Percentiles rank a stretch among this genome's conserved stretches.
Conservation (phyloP, 257 asterid species). For the Capsicum pubescens region DNA sequence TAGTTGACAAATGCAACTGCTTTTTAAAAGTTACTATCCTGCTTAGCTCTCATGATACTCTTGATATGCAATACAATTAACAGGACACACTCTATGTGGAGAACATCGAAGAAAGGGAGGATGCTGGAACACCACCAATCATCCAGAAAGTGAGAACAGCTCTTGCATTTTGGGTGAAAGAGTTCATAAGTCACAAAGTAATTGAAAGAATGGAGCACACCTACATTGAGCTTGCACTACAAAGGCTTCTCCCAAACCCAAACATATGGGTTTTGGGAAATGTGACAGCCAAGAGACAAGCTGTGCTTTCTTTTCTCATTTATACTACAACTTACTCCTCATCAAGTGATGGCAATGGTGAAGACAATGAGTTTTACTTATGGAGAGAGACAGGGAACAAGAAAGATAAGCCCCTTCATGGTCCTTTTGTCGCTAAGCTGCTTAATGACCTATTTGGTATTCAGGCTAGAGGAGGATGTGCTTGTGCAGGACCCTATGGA, state of each 20-base stretch:
- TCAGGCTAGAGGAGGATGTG: slow-evolving; percentile 84
- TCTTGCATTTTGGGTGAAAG: slow-evolving; percentile 66
- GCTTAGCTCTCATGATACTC: background rate
- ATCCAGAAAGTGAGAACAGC: slow-evolving; percentile 71
- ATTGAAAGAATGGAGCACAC: slow-evolving; percentile 47
- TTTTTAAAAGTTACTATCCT: background rate
- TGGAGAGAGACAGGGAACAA: slow-evolving; percentile 41
- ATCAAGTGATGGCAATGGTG: slow-evolving; percentile 15
- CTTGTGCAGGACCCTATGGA: slow-evolving; percentile 80
- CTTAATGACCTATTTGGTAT: slow-evolving; percentile 76
- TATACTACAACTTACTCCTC: slow-evolving; percentile 42
- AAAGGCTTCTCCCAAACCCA: slow-evolving; percentile 51
- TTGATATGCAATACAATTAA: background rate
- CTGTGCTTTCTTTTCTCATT: slow-evolving; percentile 63
- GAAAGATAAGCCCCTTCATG: slow-evolving; percentile 57
- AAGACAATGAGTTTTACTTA: slow-evolving; percentile 29
- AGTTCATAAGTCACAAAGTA: slow-evolving; percentile 51
- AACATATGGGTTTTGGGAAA: slow-evolving; percentile 56
- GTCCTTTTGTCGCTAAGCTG: slow-evolving; percentile 72
- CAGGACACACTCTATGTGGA: slow-evolving; percentile 68
- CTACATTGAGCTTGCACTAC: slow-evolving; percentile 48
- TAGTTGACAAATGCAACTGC: background rate
- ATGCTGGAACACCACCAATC: slow-evolving; percentile 76
- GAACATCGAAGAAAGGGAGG: slow-evolving; percentile 72
- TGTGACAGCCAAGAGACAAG: slow-evolving; percentile 49